Evolutionary conservation across 768 basidiomycete species (phyloP), one percentile per base, ranked within the genome.

Genomic region (Boletus tomentosulus): DNA sequence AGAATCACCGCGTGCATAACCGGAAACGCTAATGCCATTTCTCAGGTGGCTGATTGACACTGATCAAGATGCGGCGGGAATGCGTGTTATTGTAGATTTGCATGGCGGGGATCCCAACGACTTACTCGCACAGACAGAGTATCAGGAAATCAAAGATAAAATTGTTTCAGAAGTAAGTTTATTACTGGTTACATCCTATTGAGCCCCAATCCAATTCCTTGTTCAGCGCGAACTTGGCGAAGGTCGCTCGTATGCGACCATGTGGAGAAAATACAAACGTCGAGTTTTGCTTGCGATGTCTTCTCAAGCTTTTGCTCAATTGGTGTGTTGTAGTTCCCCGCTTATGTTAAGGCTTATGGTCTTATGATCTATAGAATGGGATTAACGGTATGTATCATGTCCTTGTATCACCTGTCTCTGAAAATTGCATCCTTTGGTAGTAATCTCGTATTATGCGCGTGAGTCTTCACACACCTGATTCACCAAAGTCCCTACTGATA

Each of bases 361-460:
- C 42, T 33, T 37, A 30, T 49, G 24, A 28, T 39, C 44, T 19
- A 16, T 27, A 96, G 92, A 96, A 96, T 68, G 95, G 94, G 55
- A 98, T 97, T 63, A 97, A 95, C 66, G 89, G 90, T 89, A 69
- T 50, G 77, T 51, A 16, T 49, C 42, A 46, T n/a, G 44, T 48
- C 44, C 15, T 56, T 35, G 52, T 43, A 28, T 53, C 33, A 11
- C 22, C 33, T 30, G 13, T 44, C 13, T 46, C 58, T 66, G 25
- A 59, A 28, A 53, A 46, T 39, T 35, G 28, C 25, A 28, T 35
- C 22, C 28, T 30, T 48, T 47, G 24, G n/a, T 37, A 93, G 93
- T 95, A 39, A 95, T 97, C 15, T 93, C 92, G 1, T 96, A 95
- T 69, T 95, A 92, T 72, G 91, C 91, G 46, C 92, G 92, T 93